Evolutionary conservation across 352 stramenopile species (phyloP).

Genomic region (Phytophthora lateralis): DNA sequence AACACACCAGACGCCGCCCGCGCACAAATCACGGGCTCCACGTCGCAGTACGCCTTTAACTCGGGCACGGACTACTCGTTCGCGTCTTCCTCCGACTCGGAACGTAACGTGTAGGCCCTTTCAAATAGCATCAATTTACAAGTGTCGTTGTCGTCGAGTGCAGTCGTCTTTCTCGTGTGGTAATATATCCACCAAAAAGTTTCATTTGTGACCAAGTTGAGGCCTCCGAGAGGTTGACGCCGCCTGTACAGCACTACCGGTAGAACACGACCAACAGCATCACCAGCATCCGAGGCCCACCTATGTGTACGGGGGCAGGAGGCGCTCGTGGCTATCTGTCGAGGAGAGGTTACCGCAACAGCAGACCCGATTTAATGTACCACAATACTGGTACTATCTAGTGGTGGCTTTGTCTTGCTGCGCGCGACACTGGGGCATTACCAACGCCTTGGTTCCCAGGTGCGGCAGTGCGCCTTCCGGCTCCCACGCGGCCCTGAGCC

Average conservation of each 20-base stretch:
- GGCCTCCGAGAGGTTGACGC: too few species aligned
- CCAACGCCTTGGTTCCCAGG: conserved; percentile 9
- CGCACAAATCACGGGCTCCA: conserved; percentile 31
- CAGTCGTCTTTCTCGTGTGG: too few species aligned
- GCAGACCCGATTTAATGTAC: not conserved
- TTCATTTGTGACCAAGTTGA: too few species aligned
- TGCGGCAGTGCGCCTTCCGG: conserved; percentile 8
- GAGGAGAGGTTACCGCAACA: too few species aligned
- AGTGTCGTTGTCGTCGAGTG: not conserved
- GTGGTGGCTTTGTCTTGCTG: not conserved
- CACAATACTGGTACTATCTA: not conserved
- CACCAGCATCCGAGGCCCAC: too few species aligned
- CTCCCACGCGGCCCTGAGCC: conserved; percentile 6
- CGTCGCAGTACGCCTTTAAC: conserved; percentile 32
- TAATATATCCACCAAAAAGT: too few species aligned
- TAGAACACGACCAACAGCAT: too few species aligned
- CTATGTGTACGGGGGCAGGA: too few species aligned
- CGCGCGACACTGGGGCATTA: conserved; percentile 3
- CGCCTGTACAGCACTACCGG: too few species aligned
- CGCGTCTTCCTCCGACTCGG: conserved; percentile 36
- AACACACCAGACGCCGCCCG: conserved; percentile 38
- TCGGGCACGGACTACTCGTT: conserved; percentile 41
- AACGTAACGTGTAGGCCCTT: conserved; percentile 27
- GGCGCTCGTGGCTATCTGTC: too few species aligned
- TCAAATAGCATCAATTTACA: conserved; percentile 16